phyloP scores from a whole-genome alignment of 352 stramenopile genomes.

The Phytophthora cryptogea region DNA sequence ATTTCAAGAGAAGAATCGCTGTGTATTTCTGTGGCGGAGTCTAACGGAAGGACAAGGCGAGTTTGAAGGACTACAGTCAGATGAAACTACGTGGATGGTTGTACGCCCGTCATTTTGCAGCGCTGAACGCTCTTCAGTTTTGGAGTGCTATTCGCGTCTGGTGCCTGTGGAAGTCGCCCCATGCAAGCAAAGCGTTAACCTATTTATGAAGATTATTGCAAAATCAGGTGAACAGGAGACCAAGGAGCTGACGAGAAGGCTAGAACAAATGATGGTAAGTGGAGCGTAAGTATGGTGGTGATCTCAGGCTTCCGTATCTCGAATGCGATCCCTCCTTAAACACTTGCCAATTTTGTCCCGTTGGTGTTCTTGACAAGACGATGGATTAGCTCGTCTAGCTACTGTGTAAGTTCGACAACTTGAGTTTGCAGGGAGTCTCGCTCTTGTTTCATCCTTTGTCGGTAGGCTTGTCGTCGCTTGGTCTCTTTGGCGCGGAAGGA shows the following conservation, averaged over 20 bases:
- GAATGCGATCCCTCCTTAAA: too few species aligned
- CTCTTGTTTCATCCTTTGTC: too few species aligned
- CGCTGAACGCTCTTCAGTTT: conserved; percentile 5
- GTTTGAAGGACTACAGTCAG: conserved; percentile 38
- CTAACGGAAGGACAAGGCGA: conserved; percentile 36
- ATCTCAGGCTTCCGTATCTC: too few species aligned
- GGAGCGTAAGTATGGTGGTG: not conserved
- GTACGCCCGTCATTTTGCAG: conserved; percentile 12
- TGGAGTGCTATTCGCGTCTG: conserved; percentile 37
- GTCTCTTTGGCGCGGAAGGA: too few species aligned
- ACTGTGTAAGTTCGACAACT: too few species aligned
- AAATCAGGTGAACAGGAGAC: conserved; percentile 19
- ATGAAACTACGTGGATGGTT: conserved; percentile 53
- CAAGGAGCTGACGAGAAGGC: conserved; percentile 20
- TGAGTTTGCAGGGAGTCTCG: too few species aligned
- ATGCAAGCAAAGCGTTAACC: conserved; percentile 16
- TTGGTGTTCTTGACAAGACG: too few species aligned
- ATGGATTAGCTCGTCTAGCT: too few species aligned
- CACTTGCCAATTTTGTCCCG: too few species aligned
- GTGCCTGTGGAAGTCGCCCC: conserved; percentile 19
- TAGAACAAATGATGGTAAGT: conserved; percentile 24
- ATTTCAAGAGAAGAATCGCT: conserved; percentile 40
- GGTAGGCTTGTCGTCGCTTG: too few species aligned
- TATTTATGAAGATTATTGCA: conserved; percentile 26
- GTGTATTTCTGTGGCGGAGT: conserved; percentile 50